These are phyloP conservation scores for Phylloporus sp. DNA, from an alignment of 768 basidiomycete genomes.

Conservation along the genomic window DNA sequence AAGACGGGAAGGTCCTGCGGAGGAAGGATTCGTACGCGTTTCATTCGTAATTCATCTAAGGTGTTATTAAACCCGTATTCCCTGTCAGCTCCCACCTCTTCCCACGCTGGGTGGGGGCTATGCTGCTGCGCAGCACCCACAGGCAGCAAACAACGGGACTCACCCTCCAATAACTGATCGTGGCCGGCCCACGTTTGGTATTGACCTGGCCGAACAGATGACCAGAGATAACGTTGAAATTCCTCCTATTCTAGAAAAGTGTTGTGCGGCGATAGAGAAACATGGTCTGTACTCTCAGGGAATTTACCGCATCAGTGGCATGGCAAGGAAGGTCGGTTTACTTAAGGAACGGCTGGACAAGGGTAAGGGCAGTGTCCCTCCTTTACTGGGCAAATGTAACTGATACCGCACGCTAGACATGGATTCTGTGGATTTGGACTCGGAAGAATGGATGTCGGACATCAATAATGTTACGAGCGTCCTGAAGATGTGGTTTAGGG, in stretches of 20 bases:
- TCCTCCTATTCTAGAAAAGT: constrained; percentile 83
- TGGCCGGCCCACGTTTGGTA: constrained; percentile 83
- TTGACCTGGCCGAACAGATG: constrained; percentile 93
- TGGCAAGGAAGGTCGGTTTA: constrained; percentile 77
- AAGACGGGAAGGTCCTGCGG: constrained; percentile 80
- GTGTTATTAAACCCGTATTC: constrained; percentile 1
- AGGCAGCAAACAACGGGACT: constrained; percentile 24
- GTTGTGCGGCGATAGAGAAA: constrained; percentile 88
- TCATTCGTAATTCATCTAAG: constrained; percentile 2
- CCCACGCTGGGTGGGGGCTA: constrained; percentile 38
- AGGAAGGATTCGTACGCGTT: constrained; percentile 89
- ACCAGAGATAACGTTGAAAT: constrained; percentile 86
- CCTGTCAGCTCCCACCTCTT: constrained; percentile 57
- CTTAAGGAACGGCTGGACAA: constrained; percentile 82
- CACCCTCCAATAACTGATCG: constrained; percentile 46
- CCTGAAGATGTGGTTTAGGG: constrained; percentile 93
- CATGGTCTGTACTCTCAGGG: constrained; percentile 82
- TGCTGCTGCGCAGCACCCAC: constrained; percentile 24
- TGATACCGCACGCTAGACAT: constrained; percentile 54
- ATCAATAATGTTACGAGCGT: constrained; percentile 96
- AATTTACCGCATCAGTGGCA: constrained; percentile 92
- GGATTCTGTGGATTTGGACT: constrained; percentile 81
- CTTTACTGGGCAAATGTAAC: constrained; percentile 1
- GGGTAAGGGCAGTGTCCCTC: constrained; percentile 45
- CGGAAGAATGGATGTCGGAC: constrained; percentile 88